Percentiles rank a stretch among this genome's conserved stretches.
Evolutionary conservation across 129 eudicot species (phyloP).

Genomic region (Lactuca sativa): DNA sequence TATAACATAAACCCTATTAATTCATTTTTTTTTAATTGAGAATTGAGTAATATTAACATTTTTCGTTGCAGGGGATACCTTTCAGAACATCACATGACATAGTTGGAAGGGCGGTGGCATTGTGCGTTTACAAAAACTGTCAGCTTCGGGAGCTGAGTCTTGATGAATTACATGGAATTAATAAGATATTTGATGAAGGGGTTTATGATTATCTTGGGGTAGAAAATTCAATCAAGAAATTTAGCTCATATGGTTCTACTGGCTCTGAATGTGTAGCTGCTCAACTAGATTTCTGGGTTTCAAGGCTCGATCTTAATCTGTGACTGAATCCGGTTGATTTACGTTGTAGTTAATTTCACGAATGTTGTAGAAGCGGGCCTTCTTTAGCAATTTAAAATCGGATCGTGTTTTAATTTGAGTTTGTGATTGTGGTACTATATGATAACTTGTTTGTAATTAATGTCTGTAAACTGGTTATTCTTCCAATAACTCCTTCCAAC

Average conservation of each 20-base stretch:
- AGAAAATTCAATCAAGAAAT: constrained; percentile 79
- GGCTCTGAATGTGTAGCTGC: constrained; percentile 89
- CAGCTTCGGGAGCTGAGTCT: constrained; percentile 71
- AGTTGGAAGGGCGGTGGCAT: constrained; percentile 88
- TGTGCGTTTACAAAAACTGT: constrained; percentile 71
- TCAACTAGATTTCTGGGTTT: constrained; percentile 74
- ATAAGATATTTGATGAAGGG: constrained; percentile 51
- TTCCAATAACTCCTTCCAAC: too few relatives aligned
- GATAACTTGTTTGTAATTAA: too few relatives aligned
- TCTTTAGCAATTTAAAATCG: not conserved
- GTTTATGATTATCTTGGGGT: constrained; percentile 93
- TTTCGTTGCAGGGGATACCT: constrained; percentile 62
- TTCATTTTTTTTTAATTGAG: too few relatives aligned
- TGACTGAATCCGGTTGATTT: constrained; percentile 1
- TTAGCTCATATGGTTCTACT: constrained; percentile 92
- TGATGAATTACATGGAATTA: constrained; percentile 59
- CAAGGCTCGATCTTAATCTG: constrained; percentile 40
- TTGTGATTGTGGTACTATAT: not conserved
- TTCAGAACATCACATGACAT: constrained; percentile 94
- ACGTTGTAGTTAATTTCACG: not conserved
- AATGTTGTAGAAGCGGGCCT: not conserved
- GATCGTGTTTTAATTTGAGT: not conserved
- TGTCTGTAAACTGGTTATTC: too few relatives aligned
- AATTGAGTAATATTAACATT: too few relatives aligned
- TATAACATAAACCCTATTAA: not conserved